Conservation (phyloP, 1,139 yeast genomes). For the Blastobotrys buckinghamii region DNA sequence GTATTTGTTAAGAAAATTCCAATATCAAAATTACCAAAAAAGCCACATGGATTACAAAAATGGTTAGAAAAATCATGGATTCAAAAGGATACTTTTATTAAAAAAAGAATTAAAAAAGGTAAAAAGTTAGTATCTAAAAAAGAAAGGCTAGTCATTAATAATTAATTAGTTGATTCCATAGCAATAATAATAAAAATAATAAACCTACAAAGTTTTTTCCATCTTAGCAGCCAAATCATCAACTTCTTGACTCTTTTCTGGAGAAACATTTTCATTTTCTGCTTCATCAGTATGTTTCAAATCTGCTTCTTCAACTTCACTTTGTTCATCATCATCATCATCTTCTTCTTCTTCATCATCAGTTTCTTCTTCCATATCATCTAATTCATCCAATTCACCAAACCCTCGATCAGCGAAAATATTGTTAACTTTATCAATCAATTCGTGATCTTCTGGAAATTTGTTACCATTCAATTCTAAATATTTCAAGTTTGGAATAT, state of each 20-base stretch:
- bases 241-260: slow-evolving; percentile 40
- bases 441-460: slow-evolving; percentile 69
- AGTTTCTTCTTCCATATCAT: slow-evolving; percentile 87
- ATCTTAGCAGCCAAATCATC: slow-evolving; percentile 58
- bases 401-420: slow-evolving; percentile 67
- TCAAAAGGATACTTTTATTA: slow-evolving; percentile 20
- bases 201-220: slow-evolving; percentile 34
- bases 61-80: slow-evolving; percentile 29
- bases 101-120: slow-evolving; percentile 6
- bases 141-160: neutral
- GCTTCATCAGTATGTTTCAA: slow-evolving; percentile 57
- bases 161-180: neutral
- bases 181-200: neutral
- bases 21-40: slow-evolving; percentile 46
- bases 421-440: slow-evolving; percentile 49
- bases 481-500: slow-evolving; percentile 53
- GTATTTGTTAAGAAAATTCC: slow-evolving; percentile 32
- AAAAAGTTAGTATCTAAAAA: neutral
- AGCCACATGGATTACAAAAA: slow-evolving; percentile 24
- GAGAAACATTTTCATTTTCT: slow-evolving; percentile 33
- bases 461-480: slow-evolving; percentile 91
- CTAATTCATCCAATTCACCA: slow-evolving; percentile 86
- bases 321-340: slow-evolving; percentile 62
- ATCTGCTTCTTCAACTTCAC: slow-evolving; percentile 53
- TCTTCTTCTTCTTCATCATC: slow-evolving; percentile 80